Evolutionary conservation across 257 asterid genomes (phyloP), one percentile per base, ranked within the genome.

Genomic region (Solanum etuberosum): DNA sequence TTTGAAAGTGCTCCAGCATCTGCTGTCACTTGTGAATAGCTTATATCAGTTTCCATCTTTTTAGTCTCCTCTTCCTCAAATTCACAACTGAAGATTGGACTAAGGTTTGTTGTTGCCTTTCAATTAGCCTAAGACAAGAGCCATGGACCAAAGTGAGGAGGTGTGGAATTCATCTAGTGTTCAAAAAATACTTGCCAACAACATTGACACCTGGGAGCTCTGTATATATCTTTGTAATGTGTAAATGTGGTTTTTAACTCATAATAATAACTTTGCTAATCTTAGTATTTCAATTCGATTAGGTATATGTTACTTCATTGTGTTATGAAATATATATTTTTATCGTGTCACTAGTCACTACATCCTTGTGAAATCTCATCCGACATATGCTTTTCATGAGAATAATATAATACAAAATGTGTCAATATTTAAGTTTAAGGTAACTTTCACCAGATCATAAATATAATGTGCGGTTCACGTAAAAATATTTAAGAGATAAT

Each of bases 11-110:
- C 84, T 20, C 84, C 71, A 31, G 77, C 77, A 2, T 34, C 76
- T 74, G 38, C 88, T 65, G 68, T 38, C 88, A 86, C 82, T 23
- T 86, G 77, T 86, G 88, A 85, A 86, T 86, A 29, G 54, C 84
- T 29, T 86, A 72, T 74, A 35, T 86, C 43, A 74, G 85, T 31
- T 57, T 74, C 65, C 18, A 76, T 57, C 85, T 86, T 27, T 76
- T 86, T 43, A 46, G 21, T 35, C 85, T 74, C 83, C 85, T 86
- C 46, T 57, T 86, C 40, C 85, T 85, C 21, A 37, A 76, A 20
- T 34, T 86, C 51, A 46, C 31, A 12, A 14, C 40, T 73, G 88
- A 57, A 23, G 88, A 86, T 76, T 86, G 88, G 88, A 13, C 13
- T 40, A 86, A 86, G 67, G 83, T 76, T 29, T 37, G 51, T 12